A percentile compares a stretch with the other conserved stretches of the same genome.
Conservation (phyloP, 768 basidiomycete species). For the Hortiboletus campestris region DNA sequence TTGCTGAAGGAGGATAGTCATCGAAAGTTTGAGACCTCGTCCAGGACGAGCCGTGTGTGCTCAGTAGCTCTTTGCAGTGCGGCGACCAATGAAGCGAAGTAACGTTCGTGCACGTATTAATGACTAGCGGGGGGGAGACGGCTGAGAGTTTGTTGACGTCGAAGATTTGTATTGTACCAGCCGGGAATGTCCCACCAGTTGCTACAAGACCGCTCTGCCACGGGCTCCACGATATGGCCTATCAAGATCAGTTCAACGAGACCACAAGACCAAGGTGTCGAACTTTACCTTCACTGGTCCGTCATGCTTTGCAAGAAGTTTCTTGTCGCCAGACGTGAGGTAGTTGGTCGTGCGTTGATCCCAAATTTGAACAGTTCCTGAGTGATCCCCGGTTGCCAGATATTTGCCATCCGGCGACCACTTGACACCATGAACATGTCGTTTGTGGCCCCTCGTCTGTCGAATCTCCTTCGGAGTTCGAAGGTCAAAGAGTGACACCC, state of each 20-base stretch:
- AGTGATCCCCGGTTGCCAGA: conserved; percentile 41
- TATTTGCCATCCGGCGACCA: conserved; percentile 40
- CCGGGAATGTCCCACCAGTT: conserved; percentile 62
- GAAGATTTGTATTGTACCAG: conserved; percentile 58
- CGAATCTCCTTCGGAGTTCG: conserved; percentile 30
- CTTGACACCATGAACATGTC: conserved; percentile 40
- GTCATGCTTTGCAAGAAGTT: conserved; percentile 41
- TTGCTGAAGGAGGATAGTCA: conserved; percentile 17
- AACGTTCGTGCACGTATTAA: conserved; percentile 47
- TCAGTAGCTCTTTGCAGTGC: conserved; percentile 83
- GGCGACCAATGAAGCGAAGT: conserved; percentile 68
- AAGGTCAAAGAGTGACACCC: conserved; percentile 37
- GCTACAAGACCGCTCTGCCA: conserved; percentile 70
- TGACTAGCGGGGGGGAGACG: conserved; percentile 46
- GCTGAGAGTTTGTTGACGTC: conserved; percentile 41
- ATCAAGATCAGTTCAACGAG: background rate
- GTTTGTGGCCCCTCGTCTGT: conserved; percentile 31
- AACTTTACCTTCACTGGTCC: conserved; percentile 43
- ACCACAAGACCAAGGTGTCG: background rate
- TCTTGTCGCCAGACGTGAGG: conserved; percentile 31
- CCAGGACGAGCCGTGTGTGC: conserved; percentile 58
- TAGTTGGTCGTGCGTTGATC: conserved; percentile 37
- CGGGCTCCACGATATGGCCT: conserved; percentile 76
- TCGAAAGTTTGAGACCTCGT: conserved; percentile 18
- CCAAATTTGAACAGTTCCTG: conserved; percentile 44